Base-by-base conservation (phyloP, 208 protist genomes). In the Trypanosoma melophagium region DNA sequence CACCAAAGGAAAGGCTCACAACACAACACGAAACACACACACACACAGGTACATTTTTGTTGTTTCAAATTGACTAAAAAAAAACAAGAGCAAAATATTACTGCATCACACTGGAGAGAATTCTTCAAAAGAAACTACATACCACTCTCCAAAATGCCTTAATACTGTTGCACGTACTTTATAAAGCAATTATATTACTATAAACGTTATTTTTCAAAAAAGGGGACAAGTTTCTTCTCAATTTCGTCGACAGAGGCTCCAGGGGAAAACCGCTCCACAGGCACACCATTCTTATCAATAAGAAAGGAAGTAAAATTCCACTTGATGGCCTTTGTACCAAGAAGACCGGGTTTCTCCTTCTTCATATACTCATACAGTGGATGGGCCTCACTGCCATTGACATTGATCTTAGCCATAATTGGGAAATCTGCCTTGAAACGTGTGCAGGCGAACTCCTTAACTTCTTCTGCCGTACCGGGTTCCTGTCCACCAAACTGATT, bases 261-360 rank as follows among this genome's bases (percentile, higher is more conserved):
- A 28, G 89, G 77, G 5, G 77, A 71, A 69, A 90, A 96, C 54
- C 90, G 87, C 28, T 63, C 42, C 62, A 92, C 80, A 17, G 84
- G 74, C 16, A 81, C 60, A 31, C 90, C 90, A 54, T 93, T 75
- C 31, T 71, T 60, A 63, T 94, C 79, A 55, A 91, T 76, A 40
- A 97, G 76, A 66, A 98, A 98, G 16, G 90, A 95, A 3, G 93
- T 96, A 79, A 97, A 98, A 77, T 98, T 98, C 94, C 95, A 97
- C 79, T 95, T 97, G 56, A 98, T 86, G 0, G 79, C 41, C n/a
- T n/a, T 14, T 79, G 83, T 21, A 69, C 83, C 40, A 49, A 76
- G 54, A 17, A 71, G 42, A 21, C 79, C n/a, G n/a, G n/a, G n/a
- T n/a, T n/a, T n/a, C n/a, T n/a, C n/a, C n/a, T n/a, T 51, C 76